These are phyloP conservation scores for Silene latifolia DNA, from an alignment of 148 eudicot genomes.

Conservation along the genomic window DNA sequence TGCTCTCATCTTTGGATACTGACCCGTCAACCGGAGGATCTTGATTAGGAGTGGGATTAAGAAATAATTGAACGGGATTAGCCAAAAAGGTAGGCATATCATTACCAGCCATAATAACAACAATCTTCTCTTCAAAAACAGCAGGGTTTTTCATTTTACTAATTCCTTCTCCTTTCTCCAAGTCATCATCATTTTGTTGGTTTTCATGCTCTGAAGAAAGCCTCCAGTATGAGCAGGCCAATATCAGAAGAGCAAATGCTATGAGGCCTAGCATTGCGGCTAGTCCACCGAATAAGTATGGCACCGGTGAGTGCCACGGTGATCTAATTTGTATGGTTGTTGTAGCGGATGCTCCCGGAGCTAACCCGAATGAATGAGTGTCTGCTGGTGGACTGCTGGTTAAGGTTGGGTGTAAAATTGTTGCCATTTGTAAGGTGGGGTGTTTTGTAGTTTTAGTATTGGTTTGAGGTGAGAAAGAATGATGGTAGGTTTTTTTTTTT, in stretches of 20 bases:
- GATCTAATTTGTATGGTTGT: slow-evolving; percentile 22
- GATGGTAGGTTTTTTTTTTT: no score
- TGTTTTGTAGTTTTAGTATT: not conserved
- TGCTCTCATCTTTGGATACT: not conserved
- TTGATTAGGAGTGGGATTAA: slow-evolving; percentile 14
- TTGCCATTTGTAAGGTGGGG: slow-evolving; percentile 16
- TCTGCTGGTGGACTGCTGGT: not conserved
- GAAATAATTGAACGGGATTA: slow-evolving; percentile 48
- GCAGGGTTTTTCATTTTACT: slow-evolving; percentile 21
- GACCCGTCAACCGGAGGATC: not conserved
- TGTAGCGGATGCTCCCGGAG: slow-evolving; percentile 11
- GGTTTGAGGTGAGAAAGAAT: not conserved
- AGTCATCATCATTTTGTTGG: slow-evolving; percentile 20
- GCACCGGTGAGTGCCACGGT: slow-evolving; percentile 82
- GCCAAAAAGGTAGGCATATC: slow-evolving; percentile 66
- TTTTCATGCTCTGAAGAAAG: slow-evolving; percentile 25
- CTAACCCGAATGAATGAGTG: slow-evolving; percentile 14
- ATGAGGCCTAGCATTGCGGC: slow-evolving; percentile 81
- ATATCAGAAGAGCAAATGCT: slow-evolving; percentile 68
- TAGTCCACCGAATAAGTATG: slow-evolving; percentile 74
- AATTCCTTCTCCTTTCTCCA: slow-evolving; percentile 34
- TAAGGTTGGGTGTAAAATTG: slow-evolving; percentile 10
- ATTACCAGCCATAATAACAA: slow-evolving; percentile 83
- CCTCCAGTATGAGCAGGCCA: slow-evolving; percentile 77
- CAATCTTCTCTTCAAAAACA: slow-evolving; percentile 53